A percentile compares a stretch with the other conserved stretches of the same genome.
Conservation (phyloP, 306 rosid genomes). For the Vachellia collinsii region DNA sequence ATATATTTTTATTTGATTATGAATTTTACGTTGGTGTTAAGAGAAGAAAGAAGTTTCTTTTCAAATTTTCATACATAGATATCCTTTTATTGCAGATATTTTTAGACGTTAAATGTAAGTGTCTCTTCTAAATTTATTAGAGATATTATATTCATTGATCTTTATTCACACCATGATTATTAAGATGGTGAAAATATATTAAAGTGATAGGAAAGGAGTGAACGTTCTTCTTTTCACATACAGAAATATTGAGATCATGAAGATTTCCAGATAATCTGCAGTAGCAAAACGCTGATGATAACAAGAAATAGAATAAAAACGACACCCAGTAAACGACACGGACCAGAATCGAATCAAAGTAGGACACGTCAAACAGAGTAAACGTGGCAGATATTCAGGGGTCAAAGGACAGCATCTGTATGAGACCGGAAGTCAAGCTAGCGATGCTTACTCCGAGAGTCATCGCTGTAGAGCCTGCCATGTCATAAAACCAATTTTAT, state of each 20-base stretch:
- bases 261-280: not conserved
- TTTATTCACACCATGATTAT: not conserved
- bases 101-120: too few relatives aligned
- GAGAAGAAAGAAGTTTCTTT: not conserved
- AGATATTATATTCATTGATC: not conserved
- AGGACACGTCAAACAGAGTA: not conserved
- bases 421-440: conserved; percentile 23
- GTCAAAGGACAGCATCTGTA: conserved; percentile 35
- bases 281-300: not conserved
- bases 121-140: too few relatives aligned
- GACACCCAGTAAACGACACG: not conserved
- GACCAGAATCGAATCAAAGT: not conserved
- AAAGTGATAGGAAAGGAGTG: not conserved
- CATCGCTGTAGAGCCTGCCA: conserved; percentile 87
- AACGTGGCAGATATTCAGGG: conserved; percentile 19
- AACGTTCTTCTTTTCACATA: not conserved
- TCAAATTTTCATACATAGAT: too few relatives aligned
- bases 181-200: not conserved
- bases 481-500: conserved; percentile 8
- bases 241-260: not conserved
- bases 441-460: conserved; percentile 79
- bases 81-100: too few relatives aligned
- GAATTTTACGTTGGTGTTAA: not conserved
- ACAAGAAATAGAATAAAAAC: not conserved
- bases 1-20: not conserved